These are phyloP conservation scores for Blastocystis sp. DNA, from an alignment of 352 stramenopile genomes.

Conservation along the genomic window DNA sequence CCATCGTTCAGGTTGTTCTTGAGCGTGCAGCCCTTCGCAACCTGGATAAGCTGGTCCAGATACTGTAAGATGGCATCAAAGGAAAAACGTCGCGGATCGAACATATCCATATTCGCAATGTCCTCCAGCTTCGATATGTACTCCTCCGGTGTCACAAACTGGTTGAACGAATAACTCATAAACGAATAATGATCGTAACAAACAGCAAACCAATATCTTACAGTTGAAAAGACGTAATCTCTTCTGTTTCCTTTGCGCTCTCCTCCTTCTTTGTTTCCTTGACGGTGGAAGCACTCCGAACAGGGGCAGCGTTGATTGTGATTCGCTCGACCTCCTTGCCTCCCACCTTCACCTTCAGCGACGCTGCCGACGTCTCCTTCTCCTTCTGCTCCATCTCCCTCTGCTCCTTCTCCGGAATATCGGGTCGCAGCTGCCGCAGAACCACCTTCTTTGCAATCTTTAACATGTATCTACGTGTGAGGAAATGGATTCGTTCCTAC, in stretches of 20 bases:
- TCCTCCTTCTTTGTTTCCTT: background rate
- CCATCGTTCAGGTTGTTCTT: background rate
- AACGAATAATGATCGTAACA: background rate
- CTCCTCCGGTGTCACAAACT: conserved; percentile 34
- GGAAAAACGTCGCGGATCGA: conserved; percentile 10
- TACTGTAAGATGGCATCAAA: conserved; percentile 43
- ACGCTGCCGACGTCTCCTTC: background rate
- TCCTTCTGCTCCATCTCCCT: conserved; percentile 35
- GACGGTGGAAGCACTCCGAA: too few species aligned
- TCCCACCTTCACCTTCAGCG: conserved; percentile 17
- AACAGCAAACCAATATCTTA: background rate
- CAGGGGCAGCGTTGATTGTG: too few species aligned
- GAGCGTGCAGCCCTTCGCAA: background rate
- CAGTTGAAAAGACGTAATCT: background rate
- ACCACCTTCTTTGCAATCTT: conserved; percentile 49
- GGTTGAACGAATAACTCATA: too few species aligned
- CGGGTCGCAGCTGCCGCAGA: background rate
- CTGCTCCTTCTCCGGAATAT: conserved; percentile 11
- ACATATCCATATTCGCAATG: conserved; percentile 17
- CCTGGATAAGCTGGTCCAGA: conserved; percentile 3
- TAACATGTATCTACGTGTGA: conserved; percentile 25
- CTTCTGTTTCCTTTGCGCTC: too few species aligned
- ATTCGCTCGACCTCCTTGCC: background rate
- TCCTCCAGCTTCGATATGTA: conserved; percentile 24
- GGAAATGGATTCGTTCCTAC: background rate